phyloP scores from a whole-genome alignment of 1,139 yeast species.

The Candida glucosophila region DNA sequence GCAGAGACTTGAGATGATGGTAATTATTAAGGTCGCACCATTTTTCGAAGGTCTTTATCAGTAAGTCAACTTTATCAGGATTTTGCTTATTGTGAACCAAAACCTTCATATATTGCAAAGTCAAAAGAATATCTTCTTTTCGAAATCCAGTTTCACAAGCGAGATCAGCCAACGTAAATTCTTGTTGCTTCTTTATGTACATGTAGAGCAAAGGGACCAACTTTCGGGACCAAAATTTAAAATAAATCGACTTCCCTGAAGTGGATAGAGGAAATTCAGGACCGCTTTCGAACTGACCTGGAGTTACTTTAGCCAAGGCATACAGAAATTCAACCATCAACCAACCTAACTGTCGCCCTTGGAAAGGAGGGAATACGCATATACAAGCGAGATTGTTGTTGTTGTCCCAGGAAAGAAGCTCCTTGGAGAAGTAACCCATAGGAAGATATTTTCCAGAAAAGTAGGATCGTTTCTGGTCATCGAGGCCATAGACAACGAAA shows the following conservation, averaged over 20 bases:
- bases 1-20: too few relatives aligned
- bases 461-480: conserved; percentile 3
- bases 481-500: conserved; percentile 56
- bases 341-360: conserved; percentile 68
- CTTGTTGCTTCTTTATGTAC: conserved; percentile 8
- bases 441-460: conserved; percentile 28
- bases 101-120: conserved; percentile 56
- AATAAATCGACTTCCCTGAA: conserved; percentile 66
- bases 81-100: conserved; percentile 15
- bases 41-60: conserved; percentile 14
- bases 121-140: conserved; percentile 54
- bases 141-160: conserved; percentile 61
- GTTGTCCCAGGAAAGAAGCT: conserved; percentile 71
- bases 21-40: conserved; percentile 23
- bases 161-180: conserved; percentile 42
- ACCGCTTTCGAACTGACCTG: conserved; percentile 56
- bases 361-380: conserved; percentile 87
- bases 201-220: conserved; percentile 14
- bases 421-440: conserved; percentile 91
- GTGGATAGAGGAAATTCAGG: conserved; percentile 90
- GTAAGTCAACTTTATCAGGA: conserved; percentile 9
- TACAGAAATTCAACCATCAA: conserved; percentile 79
- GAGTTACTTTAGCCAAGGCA: conserved; percentile 45
- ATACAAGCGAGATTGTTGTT: conserved; percentile 83
- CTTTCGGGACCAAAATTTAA: conserved; percentile 66